Evolutionary conservation across 345 rosid genomes (phyloP).

Genomic region (Punica granatum): DNA sequence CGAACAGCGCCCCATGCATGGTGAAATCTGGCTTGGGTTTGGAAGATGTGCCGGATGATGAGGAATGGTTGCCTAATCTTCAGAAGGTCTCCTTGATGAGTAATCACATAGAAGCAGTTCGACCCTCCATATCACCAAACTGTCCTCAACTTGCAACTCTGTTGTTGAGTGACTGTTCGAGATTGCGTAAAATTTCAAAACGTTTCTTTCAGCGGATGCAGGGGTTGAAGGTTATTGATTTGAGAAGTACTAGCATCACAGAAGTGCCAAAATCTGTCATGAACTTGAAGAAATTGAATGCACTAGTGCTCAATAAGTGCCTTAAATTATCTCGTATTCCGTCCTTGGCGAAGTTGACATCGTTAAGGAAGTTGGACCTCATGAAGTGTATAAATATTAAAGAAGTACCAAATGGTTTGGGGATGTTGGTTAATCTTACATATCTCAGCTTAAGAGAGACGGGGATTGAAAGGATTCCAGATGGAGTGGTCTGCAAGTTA

Average conservation of each 20-base stretch:
- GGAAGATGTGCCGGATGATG: background rate
- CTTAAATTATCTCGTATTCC: fast-evolving
- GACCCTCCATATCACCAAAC: background rate
- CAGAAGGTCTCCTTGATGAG: conserved; percentile 12
- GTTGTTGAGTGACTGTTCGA: background rate
- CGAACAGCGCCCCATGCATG: background rate
- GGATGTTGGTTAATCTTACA: conserved; percentile 12
- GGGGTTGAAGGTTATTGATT: background rate
- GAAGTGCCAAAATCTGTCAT: conserved; percentile 13
- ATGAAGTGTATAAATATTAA: background rate
- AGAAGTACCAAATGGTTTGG: conserved; percentile 6
- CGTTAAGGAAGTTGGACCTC: conserved; percentile 16
- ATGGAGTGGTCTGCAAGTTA: too few species aligned
- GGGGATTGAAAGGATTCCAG: background rate
- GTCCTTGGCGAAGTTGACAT: background rate
- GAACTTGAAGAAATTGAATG: conserved; percentile 7
- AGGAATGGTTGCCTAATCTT: conserved; percentile 4
- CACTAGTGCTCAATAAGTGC: conserved; percentile 4
- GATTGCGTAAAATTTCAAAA: background rate
- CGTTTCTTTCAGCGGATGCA: background rate
- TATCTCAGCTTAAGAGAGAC: background rate
- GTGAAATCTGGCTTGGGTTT: conserved; percentile 4
- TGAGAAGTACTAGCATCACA: background rate
- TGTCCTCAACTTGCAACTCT: conserved; percentile 8
- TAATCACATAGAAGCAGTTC: fast-evolving